These are phyloP conservation scores for Aspergillus texensis DNA, from an alignment of 2,329 filamentous ascomycete genomes.

Conservation along the genomic window DNA sequence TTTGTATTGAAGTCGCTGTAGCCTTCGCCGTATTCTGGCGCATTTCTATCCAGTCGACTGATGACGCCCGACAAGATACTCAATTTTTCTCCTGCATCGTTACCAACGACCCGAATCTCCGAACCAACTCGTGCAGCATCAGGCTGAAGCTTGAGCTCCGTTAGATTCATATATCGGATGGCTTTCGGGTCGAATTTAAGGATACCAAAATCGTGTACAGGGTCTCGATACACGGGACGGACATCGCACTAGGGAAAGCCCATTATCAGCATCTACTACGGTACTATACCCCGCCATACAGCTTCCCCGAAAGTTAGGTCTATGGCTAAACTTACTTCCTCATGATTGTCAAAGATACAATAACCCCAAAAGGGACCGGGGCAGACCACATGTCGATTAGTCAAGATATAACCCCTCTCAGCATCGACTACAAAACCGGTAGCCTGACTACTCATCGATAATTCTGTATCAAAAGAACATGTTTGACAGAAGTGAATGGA, in stretches of 20 bases:
- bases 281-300: neutral
- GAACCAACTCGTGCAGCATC: slow-evolving; percentile 85
- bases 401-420: slow-evolving; percentile 84
- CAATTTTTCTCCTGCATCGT: slow-evolving; percentile 97
- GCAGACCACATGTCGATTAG: slow-evolving; percentile 90
- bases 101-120: slow-evolving; percentile 96
- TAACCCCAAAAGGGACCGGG: slow-evolving; percentile 97
- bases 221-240: slow-evolving; percentile 94
- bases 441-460: slow-evolving; percentile 89
- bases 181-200: slow-evolving; percentile 92
- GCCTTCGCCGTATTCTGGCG: slow-evolving; percentile 94
- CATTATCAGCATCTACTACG: slow-evolving; percentile 8
- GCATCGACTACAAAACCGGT: slow-evolving; percentile 98
- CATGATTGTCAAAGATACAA: slow-evolving; percentile 98
- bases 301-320: neutral
- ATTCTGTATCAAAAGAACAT: slow-evolving; percentile 96
- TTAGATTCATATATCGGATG: slow-evolving; percentile 95
- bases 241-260: slow-evolving; percentile 72
- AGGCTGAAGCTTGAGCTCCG: slow-evolving; percentile 76
- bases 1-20: slow-evolving; percentile 97
- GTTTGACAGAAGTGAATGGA: slow-evolving; percentile 99
- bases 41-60: slow-evolving; percentile 91
- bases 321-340: slow-evolving; percentile 57
- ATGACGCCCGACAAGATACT: slow-evolving; percentile 98
- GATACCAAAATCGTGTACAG: slow-evolving; percentile 97